phyloP scores from a whole-genome alignment of 768 basidiomycete species.

The Panaeolus papilionaceus region DNA sequence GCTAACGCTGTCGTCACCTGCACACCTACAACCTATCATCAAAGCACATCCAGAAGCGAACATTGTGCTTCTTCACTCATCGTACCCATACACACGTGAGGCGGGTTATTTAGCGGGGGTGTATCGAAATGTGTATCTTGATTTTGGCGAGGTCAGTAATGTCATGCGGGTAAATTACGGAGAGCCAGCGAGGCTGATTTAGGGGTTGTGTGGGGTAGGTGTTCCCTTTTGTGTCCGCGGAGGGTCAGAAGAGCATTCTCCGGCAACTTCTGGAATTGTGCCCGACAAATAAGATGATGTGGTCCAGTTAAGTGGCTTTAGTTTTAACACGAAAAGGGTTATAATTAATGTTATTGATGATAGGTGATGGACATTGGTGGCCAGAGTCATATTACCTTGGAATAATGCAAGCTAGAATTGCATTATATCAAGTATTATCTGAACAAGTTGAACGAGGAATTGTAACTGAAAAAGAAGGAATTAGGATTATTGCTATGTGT shows the following conservation, averaged over 20 bases:
- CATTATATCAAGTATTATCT: slow-evolving; percentile 57
- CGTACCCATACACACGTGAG: slow-evolving; percentile 82
- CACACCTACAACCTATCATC: slow-evolving; percentile 73
- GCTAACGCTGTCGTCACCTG: slow-evolving; percentile 62
- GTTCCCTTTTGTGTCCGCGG: slow-evolving; percentile 68
- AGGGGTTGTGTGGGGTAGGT: slow-evolving; percentile 40
- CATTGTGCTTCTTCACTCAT: slow-evolving; percentile 75
- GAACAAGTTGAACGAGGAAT: slow-evolving; percentile 38
- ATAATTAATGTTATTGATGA: background rate
- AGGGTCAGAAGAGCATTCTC: slow-evolving; percentile 66
- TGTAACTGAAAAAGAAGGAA: slow-evolving; percentile 60
- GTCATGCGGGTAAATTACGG: background rate
- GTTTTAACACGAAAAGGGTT: background rate
- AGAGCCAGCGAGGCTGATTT: background rate
- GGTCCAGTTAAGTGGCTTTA: slow-evolving; percentile 63
- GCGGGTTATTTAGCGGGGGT: slow-evolving; percentile 78
- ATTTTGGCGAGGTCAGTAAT: slow-evolving; percentile 71
- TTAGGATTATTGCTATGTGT: slow-evolving; percentile 56
- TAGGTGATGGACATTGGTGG: slow-evolving; percentile 76
- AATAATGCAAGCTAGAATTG: slow-evolving; percentile 65
- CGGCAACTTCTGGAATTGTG: slow-evolving; percentile 71
- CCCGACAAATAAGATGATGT: slow-evolving; percentile 82
- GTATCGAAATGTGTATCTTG: slow-evolving; percentile 77
- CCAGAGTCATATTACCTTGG: slow-evolving; percentile 81
- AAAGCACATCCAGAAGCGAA: slow-evolving; percentile 62